Evolutionary conservation across 495 filamentous ascomycete genomes (phyloP), one percentile per base, ranked within the genome.

Genomic region (Penicillium paxilli): DNA sequence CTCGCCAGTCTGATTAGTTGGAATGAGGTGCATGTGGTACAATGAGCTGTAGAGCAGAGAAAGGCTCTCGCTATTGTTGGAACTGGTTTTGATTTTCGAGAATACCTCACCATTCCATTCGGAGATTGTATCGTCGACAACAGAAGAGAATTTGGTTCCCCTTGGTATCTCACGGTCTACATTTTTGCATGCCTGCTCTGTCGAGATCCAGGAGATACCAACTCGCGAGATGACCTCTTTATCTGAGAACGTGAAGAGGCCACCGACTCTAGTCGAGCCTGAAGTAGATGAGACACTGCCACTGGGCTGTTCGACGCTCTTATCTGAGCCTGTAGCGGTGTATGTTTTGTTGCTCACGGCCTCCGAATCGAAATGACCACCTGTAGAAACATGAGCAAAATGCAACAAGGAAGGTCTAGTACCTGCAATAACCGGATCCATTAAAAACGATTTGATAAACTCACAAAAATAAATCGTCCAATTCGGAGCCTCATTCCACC

Each of bases 401-500:
- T 28, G 30, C n/a, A 28, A 5, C 25, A 28, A 28, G 25, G 25
- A 28, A 4, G 25, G n/a, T n/a, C n/a, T n/a, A n/a, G n/a, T n/a
- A n/a, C n/a, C n/a, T n/a, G n/a, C 24, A 38, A 28, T 14, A 16
- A n/a, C n/a, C n/a, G n/a, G 47, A 16, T 22, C 7, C 28, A 7
- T 26, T 25, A 6, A n/a, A n/a, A 23, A 32, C 10, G 17, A 8
- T 6, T 24, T 17, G n/a, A 20, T 28, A 28, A 10, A 62, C 69
- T 53, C 41, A 73, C 87, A 90, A 65, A 89, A 90, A 55, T 86
- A 82, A 9, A 90, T 83, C 5, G 71, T 81, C 87, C 86, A 90
- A 38, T 75, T 51, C 0, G 80, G 77, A 1, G 80, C 77, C 40
- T 71, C 60, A 68, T 87, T 88, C 81, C 81, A 83, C 1, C 83